A percentile compares a stretch with the other conserved stretches of the same genome.
These are phyloP conservation scores for Xerocomellus dryophilus DNA, from an alignment of 768 basidiomycete genomes.

Conservation along the genomic window DNA sequence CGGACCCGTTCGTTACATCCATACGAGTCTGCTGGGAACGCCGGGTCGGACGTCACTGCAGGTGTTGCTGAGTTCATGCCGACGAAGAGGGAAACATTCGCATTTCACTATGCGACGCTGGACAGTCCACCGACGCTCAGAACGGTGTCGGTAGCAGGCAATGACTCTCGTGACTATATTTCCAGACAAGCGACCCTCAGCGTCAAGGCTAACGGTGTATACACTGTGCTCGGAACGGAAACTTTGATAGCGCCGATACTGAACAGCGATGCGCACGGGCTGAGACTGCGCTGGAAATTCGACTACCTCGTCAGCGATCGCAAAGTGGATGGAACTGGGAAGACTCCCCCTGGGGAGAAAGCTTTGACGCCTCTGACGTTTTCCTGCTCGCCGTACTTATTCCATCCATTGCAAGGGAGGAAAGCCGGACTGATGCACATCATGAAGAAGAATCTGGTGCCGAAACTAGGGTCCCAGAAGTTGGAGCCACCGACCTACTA, in stretches of 20 bases:
- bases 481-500: conserved; percentile 43
- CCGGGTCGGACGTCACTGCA: conserved; percentile 34
- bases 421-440: conserved; percentile 68
- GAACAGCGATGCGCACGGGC: conserved; percentile 17
- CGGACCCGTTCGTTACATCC: conserved; percentile 29
- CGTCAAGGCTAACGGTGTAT: conserved; percentile 71
- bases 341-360: conserved; percentile 62
- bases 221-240: conserved; percentile 69
- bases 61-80: conserved; percentile 68
- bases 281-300: conserved; percentile 68
- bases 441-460: conserved; percentile 62
- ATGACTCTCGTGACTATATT: conserved; percentile 70
- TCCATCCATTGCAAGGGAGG: conserved; percentile 62
- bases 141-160: conserved; percentile 61
- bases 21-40: conserved; percentile 25
- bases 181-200: conserved; percentile 70
- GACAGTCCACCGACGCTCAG: conserved; percentile 68
- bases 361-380: conserved; percentile 69
- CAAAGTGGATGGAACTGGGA: conserved; percentile 43
- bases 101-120: conserved; percentile 70
- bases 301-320: conserved; percentile 74
- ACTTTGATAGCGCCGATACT: conserved; percentile 24
- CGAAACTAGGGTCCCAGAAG: conserved; percentile 65
- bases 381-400: conserved; percentile 62
- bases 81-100: conserved; percentile 50